Base-by-base conservation (phyloP, 2,329 filamentous ascomycete genomes). In the Rugonectria rugulosa region DNA sequence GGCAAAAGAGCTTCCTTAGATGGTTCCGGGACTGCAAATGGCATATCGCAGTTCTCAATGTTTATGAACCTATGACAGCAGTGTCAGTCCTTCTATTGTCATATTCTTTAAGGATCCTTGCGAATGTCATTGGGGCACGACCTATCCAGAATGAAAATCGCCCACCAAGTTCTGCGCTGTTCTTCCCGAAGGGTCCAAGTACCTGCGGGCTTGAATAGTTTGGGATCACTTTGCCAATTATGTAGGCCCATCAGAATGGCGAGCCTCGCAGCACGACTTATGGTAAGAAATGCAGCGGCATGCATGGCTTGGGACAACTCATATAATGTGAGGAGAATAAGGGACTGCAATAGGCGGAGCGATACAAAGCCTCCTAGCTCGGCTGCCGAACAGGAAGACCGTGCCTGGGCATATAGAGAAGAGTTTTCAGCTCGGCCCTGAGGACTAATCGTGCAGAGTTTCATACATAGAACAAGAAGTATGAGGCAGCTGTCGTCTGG, bases 111-210 rank as follows among this genome's bases (percentile, higher is more conserved):
- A n/a, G n/a, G n/a, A n/a, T n/a, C n/a, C n/a, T n/a, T n/a, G n/a
- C n/a, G n/a, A n/a, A n/a, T n/a, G n/a, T n/a, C n/a, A n/a, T n/a
- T n/a, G n/a, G n/a, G n/a, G n/a, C 6, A 36, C 15, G 3, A 62
- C 59, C 61, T 57, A 21, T 66, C 64, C 5, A 66, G 51, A 2
- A 65, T 24, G 15, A 61, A 59, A 7, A 66, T 53, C 3, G 62
- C 55, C 62, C 64, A 64, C 59, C 58, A 64, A 4, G 59, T 61
- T 32, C 61, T 46, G 4, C 59, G 43, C 11, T 62, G 57, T 32
- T 65, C 64, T 45, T 65, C 62, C 5, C 55, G 43, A 6, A 60
- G 48, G 1, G 51, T 57, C 61, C 57, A 65, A 2, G 56, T 65
- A 2, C 60, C 51, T 6, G 59, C 24, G 2, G 42, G n/a, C 11